These are phyloP conservation scores for Crithidia brevicula DNA, from an alignment of 208 protist species.

Conservation along the genomic window DNA sequence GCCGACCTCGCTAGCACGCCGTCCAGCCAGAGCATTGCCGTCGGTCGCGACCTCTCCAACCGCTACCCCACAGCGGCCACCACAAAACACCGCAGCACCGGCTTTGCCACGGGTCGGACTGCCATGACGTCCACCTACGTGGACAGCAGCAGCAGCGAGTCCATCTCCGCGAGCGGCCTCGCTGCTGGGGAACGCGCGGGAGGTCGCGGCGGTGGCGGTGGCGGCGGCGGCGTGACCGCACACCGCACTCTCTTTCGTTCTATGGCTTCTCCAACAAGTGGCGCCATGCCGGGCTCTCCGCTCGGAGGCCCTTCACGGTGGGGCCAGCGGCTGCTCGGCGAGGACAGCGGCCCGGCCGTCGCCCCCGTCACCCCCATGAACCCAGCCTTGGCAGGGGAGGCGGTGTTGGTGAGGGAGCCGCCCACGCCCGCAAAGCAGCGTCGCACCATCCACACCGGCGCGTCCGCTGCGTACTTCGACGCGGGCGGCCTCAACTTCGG, in stretches of 20 bases:
- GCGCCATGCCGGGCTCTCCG: neutral
- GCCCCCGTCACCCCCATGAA: conserved; percentile 19
- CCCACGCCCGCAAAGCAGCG: conserved; percentile 55
- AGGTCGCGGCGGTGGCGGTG: neutral
- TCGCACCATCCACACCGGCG: conserved; percentile 49
- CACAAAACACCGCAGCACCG: neutral
- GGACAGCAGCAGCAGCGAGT: conserved; percentile 15
- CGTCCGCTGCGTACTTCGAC: neutral
- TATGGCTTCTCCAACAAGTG: neutral
- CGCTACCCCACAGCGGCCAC: neutral
- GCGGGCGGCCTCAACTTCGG: neutral
- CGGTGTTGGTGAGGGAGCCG: conserved; percentile 27
- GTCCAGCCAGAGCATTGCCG: conserved; percentile 13
- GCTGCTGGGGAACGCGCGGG: neutral
- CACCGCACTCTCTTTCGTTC: conserved; percentile 14
- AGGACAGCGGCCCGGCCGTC: neutral
- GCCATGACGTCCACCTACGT: neutral
- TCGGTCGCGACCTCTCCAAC: conserved; percentile 18
- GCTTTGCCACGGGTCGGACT: neutral
- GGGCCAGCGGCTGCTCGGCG: neutral
- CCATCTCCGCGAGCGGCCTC: neutral
- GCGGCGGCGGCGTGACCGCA: neutral
- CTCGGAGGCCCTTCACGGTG: neutral
- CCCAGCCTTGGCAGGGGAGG: conserved; percentile 19
- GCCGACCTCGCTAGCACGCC: conserved; percentile 11